Evolutionary conservation across 1,284 basidiomycete species (phyloP).

Genomic region (Volvariella surrecta): DNA sequence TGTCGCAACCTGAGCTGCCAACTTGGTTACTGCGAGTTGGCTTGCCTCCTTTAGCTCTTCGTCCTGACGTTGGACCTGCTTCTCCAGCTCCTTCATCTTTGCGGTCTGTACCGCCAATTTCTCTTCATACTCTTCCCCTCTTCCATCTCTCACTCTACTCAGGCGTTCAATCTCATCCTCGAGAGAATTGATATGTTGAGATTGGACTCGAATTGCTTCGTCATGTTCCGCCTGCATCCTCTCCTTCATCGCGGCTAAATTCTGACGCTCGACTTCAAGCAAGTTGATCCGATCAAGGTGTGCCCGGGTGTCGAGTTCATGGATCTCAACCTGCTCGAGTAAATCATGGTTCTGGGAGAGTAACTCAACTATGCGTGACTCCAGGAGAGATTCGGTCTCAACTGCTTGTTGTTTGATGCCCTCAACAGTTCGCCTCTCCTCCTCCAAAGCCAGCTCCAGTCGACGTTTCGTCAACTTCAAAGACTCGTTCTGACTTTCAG

Average conservation of each 20-base stretch:
- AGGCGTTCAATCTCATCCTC: no score
- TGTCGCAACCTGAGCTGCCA: no score
- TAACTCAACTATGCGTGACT: not conserved
- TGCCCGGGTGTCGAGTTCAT: not conserved
- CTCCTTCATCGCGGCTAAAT: not conserved
- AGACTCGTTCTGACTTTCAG: not conserved
- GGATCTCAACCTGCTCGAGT: not conserved
- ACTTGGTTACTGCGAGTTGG: no score
- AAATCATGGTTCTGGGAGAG: not conserved
- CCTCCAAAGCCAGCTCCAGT: not conserved
- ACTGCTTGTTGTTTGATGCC: not conserved
- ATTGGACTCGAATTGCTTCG: not conserved
- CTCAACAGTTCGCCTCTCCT: no score
- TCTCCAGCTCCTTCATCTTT: no score
- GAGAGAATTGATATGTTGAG: no score
- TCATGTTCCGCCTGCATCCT: not conserved
- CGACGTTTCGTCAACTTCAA: slow-evolving; percentile 4
- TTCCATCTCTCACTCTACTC: no score
- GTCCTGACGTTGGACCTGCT: no score
- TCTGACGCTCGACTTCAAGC: not conserved
- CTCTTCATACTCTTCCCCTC: no score
- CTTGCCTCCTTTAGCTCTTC: no score
- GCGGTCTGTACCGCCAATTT: no score
- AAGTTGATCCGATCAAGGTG: not conserved
- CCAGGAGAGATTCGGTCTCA: not conserved